phyloP scores from a whole-genome alignment of 192 early-diverging fungal species.

The Coemansia sp. region DNA sequence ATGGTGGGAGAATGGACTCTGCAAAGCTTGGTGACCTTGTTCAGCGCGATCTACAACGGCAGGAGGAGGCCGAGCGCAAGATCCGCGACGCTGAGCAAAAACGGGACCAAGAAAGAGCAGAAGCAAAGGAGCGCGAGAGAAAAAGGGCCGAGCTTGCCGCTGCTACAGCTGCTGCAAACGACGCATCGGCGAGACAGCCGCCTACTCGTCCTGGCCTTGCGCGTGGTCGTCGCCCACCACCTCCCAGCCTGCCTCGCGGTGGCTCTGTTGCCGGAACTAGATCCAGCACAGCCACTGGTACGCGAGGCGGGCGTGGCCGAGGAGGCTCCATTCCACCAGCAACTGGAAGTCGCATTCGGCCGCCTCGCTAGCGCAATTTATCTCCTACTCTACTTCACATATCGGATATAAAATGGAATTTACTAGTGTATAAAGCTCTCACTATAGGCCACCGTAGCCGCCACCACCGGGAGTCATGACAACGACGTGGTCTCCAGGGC shows the following conservation, averaged over 20 bases:
- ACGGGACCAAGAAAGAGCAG: conserved; percentile 18
- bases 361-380: conserved; percentile 20
- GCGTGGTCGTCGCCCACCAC: conserved; percentile 17
- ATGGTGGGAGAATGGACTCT: conserved; percentile 49
- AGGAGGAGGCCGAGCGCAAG: conserved; percentile 36
- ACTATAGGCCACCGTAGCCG: conserved; percentile 58
- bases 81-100: conserved; percentile 16
- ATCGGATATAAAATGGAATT: neutral
- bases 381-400: neutral
- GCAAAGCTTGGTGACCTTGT: conserved; percentile 30
- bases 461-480: conserved; percentile 95
- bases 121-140: conserved; percentile 42
- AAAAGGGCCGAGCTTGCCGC: conserved; percentile 30
- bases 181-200: conserved; percentile 11
- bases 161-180: conserved; percentile 1
- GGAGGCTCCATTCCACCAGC: conserved; percentile 23
- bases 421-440: neutral
- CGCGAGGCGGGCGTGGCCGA: conserved; percentile 19
- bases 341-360: conserved; percentile 28
- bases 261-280: conserved; percentile 5
- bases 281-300: neutral
- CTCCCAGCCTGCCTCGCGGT: conserved; percentile 18
- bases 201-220: conserved; percentile 14
- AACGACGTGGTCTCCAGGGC: conserved; percentile 77
- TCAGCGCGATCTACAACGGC: conserved; percentile 29